Conservation (phyloP, 2,329 filamentous ascomycete genomes). For the Aspergillus texensis region DNA sequence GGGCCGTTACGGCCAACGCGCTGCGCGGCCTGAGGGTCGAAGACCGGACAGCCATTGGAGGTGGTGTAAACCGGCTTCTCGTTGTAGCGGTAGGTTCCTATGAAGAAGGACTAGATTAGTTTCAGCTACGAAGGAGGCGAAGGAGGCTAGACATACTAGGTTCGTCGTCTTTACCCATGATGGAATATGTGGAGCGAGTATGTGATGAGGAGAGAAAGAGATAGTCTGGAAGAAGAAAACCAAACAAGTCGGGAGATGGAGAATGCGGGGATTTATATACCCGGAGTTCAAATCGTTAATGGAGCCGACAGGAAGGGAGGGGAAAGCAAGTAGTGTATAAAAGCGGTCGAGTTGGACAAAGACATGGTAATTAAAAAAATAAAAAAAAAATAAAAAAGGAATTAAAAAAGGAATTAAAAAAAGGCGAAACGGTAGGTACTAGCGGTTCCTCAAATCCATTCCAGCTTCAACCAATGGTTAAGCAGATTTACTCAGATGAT, state of each 20-base stretch:
- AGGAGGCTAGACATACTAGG: conserved; percentile 26
- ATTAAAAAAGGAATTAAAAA: not conserved
- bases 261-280: conserved; percentile 3
- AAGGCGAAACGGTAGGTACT: not conserved
- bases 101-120: conserved; percentile 10
- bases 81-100: conserved; percentile 54
- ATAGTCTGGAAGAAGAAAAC: not conserved
- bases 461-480: not conserved
- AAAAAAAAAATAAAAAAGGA: not conserved
- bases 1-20: conserved; percentile 61
- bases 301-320: not conserved
- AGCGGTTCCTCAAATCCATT: not conserved
- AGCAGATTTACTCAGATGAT: not conserved
- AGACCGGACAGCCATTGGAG: conserved; percentile 62
- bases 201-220: conserved; percentile 11
- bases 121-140: not conserved
- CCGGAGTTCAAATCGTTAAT: not conserved
- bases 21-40: conserved; percentile 56
- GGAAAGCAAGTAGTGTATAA: not conserved
- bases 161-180: conserved; percentile 42
- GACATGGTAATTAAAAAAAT: not conserved
- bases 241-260: not conserved
- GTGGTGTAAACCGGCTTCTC: conserved; percentile 63
- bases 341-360: not conserved
- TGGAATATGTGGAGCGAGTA: conserved; percentile 17